phyloP scores from a whole-genome alignment of 257 asterid genomes.

The Solanum piurae region DNA sequence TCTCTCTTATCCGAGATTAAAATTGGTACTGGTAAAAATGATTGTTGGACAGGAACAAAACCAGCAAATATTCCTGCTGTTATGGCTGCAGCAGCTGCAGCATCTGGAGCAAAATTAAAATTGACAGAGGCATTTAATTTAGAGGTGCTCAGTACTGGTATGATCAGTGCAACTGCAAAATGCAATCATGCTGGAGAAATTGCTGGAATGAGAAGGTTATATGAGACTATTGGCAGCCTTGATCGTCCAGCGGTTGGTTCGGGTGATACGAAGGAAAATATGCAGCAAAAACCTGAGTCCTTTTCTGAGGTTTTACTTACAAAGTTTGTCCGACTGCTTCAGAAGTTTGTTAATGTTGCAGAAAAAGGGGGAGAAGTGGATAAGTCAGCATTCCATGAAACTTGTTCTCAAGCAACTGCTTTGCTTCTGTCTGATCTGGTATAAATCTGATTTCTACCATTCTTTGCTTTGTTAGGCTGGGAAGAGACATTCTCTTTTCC shows the following conservation, averaged over 20 bases:
- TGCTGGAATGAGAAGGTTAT: slow-evolving; percentile 95
- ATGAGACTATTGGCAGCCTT: slow-evolving; percentile 64
- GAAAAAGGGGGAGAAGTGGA: slow-evolving; percentile 89
- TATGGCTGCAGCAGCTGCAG: slow-evolving; percentile 99
- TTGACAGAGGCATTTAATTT: slow-evolving; percentile 81
- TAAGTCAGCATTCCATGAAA: slow-evolving; percentile 77
- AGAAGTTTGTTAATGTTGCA: slow-evolving; percentile 71
- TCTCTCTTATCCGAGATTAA: slow-evolving; percentile 93
- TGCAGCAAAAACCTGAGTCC: slow-evolving; percentile 44
- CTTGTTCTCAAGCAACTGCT: slow-evolving; percentile 98
- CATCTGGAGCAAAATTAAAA: slow-evolving; percentile 92
- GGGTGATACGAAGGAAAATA: slow-evolving; percentile 22
- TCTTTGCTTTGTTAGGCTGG: neutral
- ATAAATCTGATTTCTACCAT: neutral
- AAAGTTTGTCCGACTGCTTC: slow-evolving; percentile 74
- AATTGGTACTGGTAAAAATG: slow-evolving; percentile 95
- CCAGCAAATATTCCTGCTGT: slow-evolving; percentile 70
- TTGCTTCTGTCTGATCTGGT: slow-evolving; percentile 92
- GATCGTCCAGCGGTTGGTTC: slow-evolving; percentile 42
- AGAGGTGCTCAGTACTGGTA: slow-evolving; percentile 96
- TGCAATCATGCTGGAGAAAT: slow-evolving; percentile 99
- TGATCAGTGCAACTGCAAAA: slow-evolving; percentile 91
- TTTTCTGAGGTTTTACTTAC: slow-evolving; percentile 71
- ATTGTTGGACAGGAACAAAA: slow-evolving; percentile 84
- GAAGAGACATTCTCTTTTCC: neutral